phyloP scores from a whole-genome alignment of 306 rosid species.

The Begonia peltatifolia region DNA sequence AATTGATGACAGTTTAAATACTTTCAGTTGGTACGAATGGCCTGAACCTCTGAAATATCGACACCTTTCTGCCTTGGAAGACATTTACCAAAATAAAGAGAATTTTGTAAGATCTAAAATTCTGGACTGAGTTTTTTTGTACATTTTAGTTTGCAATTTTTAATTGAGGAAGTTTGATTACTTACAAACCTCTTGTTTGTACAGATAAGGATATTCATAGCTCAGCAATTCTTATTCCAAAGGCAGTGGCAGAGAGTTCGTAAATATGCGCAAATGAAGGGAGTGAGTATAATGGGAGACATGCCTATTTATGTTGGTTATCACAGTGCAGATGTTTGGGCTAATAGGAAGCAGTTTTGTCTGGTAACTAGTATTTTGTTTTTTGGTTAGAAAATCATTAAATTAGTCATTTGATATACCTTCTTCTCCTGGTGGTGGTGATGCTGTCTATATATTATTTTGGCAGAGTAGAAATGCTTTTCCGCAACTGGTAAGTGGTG shows the following conservation, averaged over 20 bases:
- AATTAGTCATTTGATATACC: conserved; percentile 6
- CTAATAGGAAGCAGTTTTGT: conserved; percentile 69
- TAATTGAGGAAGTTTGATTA: conserved; percentile 13
- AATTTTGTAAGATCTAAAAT: conserved; percentile 61
- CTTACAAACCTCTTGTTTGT: conserved; percentile 16
- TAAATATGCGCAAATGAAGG: conserved; percentile 52
- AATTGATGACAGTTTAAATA: conserved; percentile 53
- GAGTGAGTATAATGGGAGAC: conserved; percentile 89
- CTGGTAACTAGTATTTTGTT: conserved; percentile 39
- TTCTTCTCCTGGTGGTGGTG: conserved; percentile 4
- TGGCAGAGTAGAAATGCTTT: conserved; percentile 70
- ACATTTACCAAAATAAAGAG: conserved; percentile 43
- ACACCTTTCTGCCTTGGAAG: conserved; percentile 73
- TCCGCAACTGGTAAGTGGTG: conserved; percentile 86
- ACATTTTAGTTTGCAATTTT: conserved; percentile 13
- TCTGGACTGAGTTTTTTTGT: conserved; percentile 13
- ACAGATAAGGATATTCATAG: conserved; percentile 76
- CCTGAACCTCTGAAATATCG: conserved; percentile 82
- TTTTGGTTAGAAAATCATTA: conserved; percentile 9
- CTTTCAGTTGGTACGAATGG: conserved; percentile 80
- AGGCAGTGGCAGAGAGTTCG: conserved; percentile 89
- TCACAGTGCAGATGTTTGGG: conserved; percentile 99
- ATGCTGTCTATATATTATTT: conserved; percentile 12
- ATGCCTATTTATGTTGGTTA: conserved; percentile 98
- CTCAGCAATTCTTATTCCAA: conserved; percentile 89